Base-by-base conservation (phyloP, 2,329 filamentous ascomycete genomes). In the Talaromyces sp. region DNA sequence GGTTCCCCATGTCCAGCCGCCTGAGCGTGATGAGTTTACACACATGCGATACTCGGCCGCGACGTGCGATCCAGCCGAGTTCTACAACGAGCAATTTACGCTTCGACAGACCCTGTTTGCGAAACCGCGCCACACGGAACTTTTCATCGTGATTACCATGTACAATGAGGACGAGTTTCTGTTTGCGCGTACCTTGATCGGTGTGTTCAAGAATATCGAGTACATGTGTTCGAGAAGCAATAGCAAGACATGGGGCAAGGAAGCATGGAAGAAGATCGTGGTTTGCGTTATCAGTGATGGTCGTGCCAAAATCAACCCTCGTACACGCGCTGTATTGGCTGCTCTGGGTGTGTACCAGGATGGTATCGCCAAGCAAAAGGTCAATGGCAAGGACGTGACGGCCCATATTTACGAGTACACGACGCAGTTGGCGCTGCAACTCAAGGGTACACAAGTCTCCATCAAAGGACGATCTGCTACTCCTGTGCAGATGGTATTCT, bases 251-350 rank as follows among this genome's bases (percentile, higher is more conserved):
- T 99, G 95, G 95, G 95, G 95, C 67, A 95, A 96, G 75, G 92
- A 96, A 70, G 93, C 94, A 4, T 99, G 95, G 95, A 98, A 99
- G 82, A 99, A 99, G 82, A 98, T 99, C 69, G 95, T 99, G 9
- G 95, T 99, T 10, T 98, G 94, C 75, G 87, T 99, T 52, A 95
- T 99, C 67, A 97, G 92, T 69, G 95, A 99, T 71, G 95, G 95
- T 63, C 92, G 95, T 85, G 90, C 89, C 64, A 97, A 97, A 82
- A 99, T 99, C 81, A 97, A 98, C 75, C 87, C 91, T 1, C 83
- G 95, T 66, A 99, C 95, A 2, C 88, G 90, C 71, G 92, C 94
- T 36, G 87, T 98, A 18, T 79, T 99, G 57, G 93, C 95, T 23
- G 95, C 89, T 77, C 88, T 99, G 83, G 95, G 95, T 72, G 92